Percentiles rank a stretch among this genome's conserved stretches.
Conservation (phyloP, 192 early-diverging fungal species). For the Paraglomus brasilianum region DNA sequence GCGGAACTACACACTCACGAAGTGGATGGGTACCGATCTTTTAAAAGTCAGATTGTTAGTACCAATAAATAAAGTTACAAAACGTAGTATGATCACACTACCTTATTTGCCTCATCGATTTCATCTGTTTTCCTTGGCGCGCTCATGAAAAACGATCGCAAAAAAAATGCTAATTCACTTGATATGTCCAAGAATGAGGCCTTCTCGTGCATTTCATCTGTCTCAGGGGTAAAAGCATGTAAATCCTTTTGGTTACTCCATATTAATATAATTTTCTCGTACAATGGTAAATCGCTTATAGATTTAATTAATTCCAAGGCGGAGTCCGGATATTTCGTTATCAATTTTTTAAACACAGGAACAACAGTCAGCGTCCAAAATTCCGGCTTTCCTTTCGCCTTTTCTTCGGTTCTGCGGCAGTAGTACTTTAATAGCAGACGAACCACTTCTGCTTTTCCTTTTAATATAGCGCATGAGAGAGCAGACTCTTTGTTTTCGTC, state of each 20-base stretch:
- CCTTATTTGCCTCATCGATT: background rate
- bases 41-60: too few species aligned
- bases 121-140: background rate
- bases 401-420: conserved; percentile 2
- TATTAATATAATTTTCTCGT: background rate
- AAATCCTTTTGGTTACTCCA: background rate
- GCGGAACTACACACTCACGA: conserved; percentile 10
- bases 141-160: too few species aligned
- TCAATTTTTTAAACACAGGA: background rate
- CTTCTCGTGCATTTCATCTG: too few species aligned
- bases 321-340: conserved; percentile 7
- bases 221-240: background rate
- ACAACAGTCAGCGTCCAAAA: conserved; percentile 9
- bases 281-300: conserved; percentile 4
- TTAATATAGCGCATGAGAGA: background rate
- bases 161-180: too few species aligned
- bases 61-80: background rate
- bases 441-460: background rate
- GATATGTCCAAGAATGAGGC: too few species aligned
- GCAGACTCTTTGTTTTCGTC: background rate
- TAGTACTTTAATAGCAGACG: conserved; percentile 6
- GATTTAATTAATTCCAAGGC: conserved; percentile 1
- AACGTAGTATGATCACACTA: conserved; percentile 1
- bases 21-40: background rate
- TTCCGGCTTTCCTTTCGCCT: background rate